phyloP scores from a whole-genome alignment of 2,329 filamentous ascomycete species.

The Aspergillus tamarii region DNA sequence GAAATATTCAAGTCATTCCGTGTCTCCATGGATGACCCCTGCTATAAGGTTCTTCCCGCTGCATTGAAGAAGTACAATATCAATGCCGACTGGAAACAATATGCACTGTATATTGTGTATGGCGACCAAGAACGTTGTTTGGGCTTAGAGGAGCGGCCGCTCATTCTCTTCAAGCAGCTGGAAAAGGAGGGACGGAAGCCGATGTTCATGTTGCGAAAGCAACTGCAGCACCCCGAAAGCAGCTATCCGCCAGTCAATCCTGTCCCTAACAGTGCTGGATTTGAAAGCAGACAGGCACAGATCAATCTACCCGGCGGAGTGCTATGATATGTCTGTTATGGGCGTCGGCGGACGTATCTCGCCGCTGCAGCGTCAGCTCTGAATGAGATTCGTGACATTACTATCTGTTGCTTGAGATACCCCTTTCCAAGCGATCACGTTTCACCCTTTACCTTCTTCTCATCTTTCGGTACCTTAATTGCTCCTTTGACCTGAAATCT shows the following conservation, averaged over 20 bases:
- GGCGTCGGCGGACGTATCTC: not conserved
- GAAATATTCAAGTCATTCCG: conserved; percentile 99
- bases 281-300: conserved; percentile 33
- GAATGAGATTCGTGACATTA: not conserved
- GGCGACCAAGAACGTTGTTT: conserved; percentile 97
- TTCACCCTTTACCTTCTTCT: not conserved
- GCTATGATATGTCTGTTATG: conserved; percentile 23
- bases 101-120: conserved; percentile 96
- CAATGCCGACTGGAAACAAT: conserved; percentile 95
- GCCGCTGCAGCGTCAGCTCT: not conserved
- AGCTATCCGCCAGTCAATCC: conserved; percentile 25
- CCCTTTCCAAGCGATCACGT: conserved; percentile 4
- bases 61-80: conserved; percentile 98
- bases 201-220: conserved; percentile 93
- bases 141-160: conserved; percentile 85
- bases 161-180: conserved; percentile 95
- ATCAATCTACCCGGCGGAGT: conserved; percentile 39
- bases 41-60: conserved; percentile 93
- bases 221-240: conserved; percentile 57
- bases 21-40: conserved; percentile 96
- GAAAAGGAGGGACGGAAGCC: conserved; percentile 97
- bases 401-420: conserved; percentile 9
- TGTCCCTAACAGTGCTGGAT: conserved; percentile 37
- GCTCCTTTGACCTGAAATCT: not conserved
- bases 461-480: not conserved